Evolutionary conservation across 2,329 filamentous ascomycete genomes (phyloP).

Genomic region (Trichoderma sp.): DNA sequence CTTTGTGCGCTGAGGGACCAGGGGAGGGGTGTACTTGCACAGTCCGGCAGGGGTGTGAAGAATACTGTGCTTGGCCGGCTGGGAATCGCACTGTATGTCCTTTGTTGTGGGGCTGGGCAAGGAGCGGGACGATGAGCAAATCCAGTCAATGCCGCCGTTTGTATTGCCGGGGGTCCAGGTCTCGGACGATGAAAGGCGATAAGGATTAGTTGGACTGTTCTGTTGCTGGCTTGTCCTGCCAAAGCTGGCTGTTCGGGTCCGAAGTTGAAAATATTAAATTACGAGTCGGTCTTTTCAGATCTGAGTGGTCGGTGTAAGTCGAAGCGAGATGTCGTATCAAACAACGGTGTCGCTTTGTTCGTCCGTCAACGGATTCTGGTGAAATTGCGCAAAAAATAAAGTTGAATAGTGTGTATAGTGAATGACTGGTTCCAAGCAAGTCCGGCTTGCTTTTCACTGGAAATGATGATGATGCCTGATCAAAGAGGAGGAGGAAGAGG

Average conservation of each 20-base stretch:
- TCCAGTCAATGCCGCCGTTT: slow-evolving; percentile 18
- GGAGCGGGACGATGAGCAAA: slow-evolving; percentile 32
- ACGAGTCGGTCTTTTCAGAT: slow-evolving; percentile 30
- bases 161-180: slow-evolving; percentile 28
- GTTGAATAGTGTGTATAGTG: slow-evolving; percentile 27
- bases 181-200: slow-evolving; percentile 25
- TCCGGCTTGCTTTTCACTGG: slow-evolving; percentile 58
- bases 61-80: slow-evolving; percentile 2
- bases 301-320: slow-evolving; percentile 29
- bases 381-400: slow-evolving; percentile 31
- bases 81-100: slow-evolving; percentile 5
- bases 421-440: slow-evolving; percentile 59
- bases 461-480: slow-evolving; percentile 24
- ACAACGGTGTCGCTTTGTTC: slow-evolving; percentile 28
- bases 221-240: slow-evolving; percentile 12
- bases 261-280: slow-evolving; percentile 33
- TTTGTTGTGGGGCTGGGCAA: slow-evolving; percentile 31
- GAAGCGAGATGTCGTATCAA: slow-evolving; percentile 33
- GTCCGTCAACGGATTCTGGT: slow-evolving; percentile 21
- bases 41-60: slow-evolving; percentile 8
- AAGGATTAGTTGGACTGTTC: slow-evolving; percentile 9
- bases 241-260: neutral
- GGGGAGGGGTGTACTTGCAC: slow-evolving; percentile 30
- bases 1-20: slow-evolving; percentile 28
- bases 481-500: slow-evolving; percentile 30